A percentile compares a stretch with the other conserved stretches of the same genome.
Evolutionary conservation across 352 stramenopile species (phyloP).

Genomic region (Globisporangium takayamanum): DNA sequence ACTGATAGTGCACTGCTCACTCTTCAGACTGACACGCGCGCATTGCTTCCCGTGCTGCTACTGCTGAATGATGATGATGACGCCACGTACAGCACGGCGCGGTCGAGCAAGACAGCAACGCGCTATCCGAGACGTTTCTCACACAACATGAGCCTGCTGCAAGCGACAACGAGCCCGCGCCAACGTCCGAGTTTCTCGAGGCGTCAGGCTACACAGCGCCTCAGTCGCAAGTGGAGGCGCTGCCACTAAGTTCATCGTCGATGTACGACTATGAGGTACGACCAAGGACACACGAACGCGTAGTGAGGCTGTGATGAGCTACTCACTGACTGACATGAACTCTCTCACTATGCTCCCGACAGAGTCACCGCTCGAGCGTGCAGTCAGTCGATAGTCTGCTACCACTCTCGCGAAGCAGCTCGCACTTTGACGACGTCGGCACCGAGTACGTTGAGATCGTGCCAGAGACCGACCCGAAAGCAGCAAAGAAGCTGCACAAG

Average conservation of each 20-base stretch:
- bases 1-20: too few relatives aligned
- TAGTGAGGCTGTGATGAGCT: too few relatives aligned
- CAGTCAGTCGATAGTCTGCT: slow-evolving; percentile 4
- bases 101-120: too few relatives aligned
- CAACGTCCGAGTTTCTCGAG: too few relatives aligned
- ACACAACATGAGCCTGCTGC: too few relatives aligned
- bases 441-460: slow-evolving; percentile 49
- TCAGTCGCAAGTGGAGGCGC: not conserved
- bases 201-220: too few relatives aligned
- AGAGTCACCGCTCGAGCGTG: not conserved
- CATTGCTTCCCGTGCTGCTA: not conserved
- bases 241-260: not conserved
- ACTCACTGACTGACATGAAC: too few relatives aligned
- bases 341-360: not conserved
- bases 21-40: not conserved
- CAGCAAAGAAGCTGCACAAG: slow-evolving; percentile 70
- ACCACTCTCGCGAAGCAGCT: slow-evolving; percentile 7
- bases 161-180: too few relatives aligned
- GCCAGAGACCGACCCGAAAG: slow-evolving; percentile 44
- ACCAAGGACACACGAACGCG: not conserved
- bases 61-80: too few relatives aligned
- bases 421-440: slow-evolving; percentile 37
- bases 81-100: too few relatives aligned
- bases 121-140: too few relatives aligned
- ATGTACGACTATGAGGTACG: slow-evolving; percentile 3